These are phyloP conservation scores for Rutstroemia sydowiana DNA, from an alignment of 2,329 filamentous ascomycete species.

Conservation along the genomic window DNA sequence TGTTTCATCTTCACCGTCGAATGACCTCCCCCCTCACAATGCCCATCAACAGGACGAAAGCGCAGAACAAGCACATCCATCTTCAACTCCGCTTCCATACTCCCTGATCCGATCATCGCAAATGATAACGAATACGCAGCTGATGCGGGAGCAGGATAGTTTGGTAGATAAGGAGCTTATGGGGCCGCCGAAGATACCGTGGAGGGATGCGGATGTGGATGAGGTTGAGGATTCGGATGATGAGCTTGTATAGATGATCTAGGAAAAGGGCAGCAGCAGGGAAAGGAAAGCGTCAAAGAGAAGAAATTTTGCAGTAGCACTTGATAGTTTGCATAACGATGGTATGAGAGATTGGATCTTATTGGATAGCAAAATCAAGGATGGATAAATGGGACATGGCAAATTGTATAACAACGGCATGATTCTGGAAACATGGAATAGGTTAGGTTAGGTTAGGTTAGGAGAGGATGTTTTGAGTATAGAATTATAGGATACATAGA, in stretches of 20 bases:
- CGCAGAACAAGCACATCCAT: background rate
- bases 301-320: conserved; percentile 26
- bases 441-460: background rate
- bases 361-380: conserved; percentile 49
- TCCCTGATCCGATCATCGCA: conserved; percentile 1
- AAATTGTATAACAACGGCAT: background rate
- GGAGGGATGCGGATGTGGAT: background rate
- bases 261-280: conserved; percentile 56
- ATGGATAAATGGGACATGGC: conserved; percentile 44
- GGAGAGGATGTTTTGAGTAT: no score
- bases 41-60: background rate
- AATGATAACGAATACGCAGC: conserved; percentile 1
- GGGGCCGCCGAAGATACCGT: background rate
- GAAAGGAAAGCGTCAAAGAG: conserved; percentile 45
- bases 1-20: conserved; percentile 7
- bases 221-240: background rate
- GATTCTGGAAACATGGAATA: background rate
- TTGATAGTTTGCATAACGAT: conserved; percentile 45
- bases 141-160: conserved; percentile 8
- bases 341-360: no score
- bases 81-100: background rate
- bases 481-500: no score
- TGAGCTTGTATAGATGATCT: background rate
- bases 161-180: conserved; percentile 1
- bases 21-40: background rate